Percentiles rank a stretch among this genome's conserved stretches.
Evolutionary conservation across 75 land plant genomes (phyloP).

Genomic region (Picea glauca): DNA sequence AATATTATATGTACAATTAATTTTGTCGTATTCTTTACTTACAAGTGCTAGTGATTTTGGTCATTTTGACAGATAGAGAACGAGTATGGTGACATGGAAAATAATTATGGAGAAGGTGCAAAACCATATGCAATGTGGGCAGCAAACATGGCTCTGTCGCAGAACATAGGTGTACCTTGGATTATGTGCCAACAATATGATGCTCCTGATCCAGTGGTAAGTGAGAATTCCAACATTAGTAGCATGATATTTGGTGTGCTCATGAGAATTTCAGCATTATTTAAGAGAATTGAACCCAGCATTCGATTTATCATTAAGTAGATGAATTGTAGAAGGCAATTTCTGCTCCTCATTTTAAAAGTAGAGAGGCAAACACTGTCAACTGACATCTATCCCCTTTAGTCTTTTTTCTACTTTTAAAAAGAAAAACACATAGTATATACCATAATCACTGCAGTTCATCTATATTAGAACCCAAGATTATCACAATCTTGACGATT

Average conservation of each 20-base stretch:
- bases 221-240: background rate
- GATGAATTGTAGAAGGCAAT: background rate
- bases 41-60: background rate
- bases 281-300: background rate
- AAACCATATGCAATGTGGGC: conserved; percentile 80
- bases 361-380: background rate
- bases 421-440: background rate
- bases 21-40: too few species aligned
- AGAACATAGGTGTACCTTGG: conserved; percentile 84
- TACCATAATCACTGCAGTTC: too few species aligned
- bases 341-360: background rate
- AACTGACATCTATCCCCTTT: background rate
- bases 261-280: background rate
- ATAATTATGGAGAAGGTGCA: conserved; percentile 63
- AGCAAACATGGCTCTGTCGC: conserved; percentile 77
- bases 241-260: conserved; percentile 10
- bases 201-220: conserved; percentile 84
- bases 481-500: too few species aligned
- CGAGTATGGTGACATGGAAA: conserved; percentile 64
- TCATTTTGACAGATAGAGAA: conserved; percentile 63
- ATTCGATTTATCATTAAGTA: background rate
- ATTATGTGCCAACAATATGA: conserved; percentile 91
- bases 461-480: too few species aligned
- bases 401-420: background rate
- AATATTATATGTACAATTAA: background rate